A percentile compares a stretch with the other conserved stretches of the same genome.
Evolutionary conservation across 1,139 yeast species (phyloP).

Genomic region (Spencermartinsiella ligniputridi): DNA sequence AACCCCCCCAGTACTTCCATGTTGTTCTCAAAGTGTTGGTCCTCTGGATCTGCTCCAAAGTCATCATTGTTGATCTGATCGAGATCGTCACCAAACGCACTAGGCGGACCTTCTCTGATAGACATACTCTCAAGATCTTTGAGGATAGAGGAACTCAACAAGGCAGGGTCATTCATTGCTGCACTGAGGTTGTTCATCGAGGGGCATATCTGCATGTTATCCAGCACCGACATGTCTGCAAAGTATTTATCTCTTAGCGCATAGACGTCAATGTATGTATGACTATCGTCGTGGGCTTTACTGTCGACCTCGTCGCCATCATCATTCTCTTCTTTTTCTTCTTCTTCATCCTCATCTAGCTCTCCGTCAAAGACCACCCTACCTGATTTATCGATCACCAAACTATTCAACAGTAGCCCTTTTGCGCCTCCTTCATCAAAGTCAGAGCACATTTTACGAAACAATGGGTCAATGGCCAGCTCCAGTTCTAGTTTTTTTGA

Average conservation of each 20-base stretch:
- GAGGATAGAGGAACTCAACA: constrained; percentile 18
- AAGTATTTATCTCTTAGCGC: constrained; percentile 20
- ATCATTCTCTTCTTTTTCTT: constrained; percentile 21
- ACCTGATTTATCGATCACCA: constrained; percentile 54
- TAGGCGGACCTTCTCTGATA: constrained; percentile 5
- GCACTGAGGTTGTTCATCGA: constrained; percentile 53
- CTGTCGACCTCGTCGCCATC: neutral
- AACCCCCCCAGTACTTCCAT: constrained; percentile 19
- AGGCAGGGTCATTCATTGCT: constrained; percentile 49
- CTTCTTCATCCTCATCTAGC: constrained; percentile 14
- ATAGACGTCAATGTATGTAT: constrained; percentile 15
- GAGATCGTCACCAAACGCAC: constrained; percentile 11
- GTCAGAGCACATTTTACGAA: constrained; percentile 83
- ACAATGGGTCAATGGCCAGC: constrained; percentile 77
- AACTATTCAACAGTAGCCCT: constrained; percentile 69
- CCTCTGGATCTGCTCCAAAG: constrained; percentile 15
- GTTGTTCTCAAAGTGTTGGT: constrained; percentile 24
- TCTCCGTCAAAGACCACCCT: constrained; percentile 58
- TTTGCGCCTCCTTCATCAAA: constrained; percentile 96
- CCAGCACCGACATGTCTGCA: constrained; percentile 31
- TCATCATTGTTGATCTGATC: constrained; percentile 13
- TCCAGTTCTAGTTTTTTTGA: constrained; percentile 74
- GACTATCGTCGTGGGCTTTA: constrained; percentile 2
- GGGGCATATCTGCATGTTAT: constrained; percentile 51
- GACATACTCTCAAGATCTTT: constrained; percentile 22